Conservation (phyloP, 2,329 filamentous ascomycete species). For the Coniochaeta prunicola region DNA sequence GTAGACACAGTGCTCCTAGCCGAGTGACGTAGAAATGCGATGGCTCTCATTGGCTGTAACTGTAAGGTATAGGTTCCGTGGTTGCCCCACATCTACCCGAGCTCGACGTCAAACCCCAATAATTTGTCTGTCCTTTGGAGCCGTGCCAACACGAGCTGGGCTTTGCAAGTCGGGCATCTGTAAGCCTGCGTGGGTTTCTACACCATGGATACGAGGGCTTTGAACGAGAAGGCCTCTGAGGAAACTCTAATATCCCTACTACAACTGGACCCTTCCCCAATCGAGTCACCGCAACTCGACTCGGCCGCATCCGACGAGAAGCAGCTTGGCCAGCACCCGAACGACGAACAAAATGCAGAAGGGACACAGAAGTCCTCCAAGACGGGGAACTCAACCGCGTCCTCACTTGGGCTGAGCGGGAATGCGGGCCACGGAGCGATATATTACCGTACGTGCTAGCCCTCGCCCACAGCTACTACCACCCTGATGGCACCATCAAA, state of each 20-base stretch:
- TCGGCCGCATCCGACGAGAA: slow-evolving; percentile 29
- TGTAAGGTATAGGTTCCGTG: too few relatives aligned
- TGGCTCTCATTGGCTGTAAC: not conserved
- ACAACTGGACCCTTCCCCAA: slow-evolving; percentile 76
- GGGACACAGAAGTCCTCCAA: slow-evolving; percentile 31
- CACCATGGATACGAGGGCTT: not conserved
- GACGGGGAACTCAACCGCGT: slow-evolving; percentile 18
- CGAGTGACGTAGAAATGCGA: not conserved
- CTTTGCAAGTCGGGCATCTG: not conserved
- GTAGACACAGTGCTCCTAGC: too few relatives aligned
- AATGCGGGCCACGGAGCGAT: slow-evolving; percentile 55
- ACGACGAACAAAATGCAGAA: slow-evolving; percentile 25
- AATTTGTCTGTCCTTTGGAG: not conserved
- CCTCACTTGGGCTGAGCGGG: slow-evolving; percentile 51
- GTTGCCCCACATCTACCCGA: not conserved
- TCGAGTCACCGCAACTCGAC: slow-evolving; percentile 46
- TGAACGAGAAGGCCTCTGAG: not conserved
- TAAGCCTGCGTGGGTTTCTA: not conserved
- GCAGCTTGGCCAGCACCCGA: slow-evolving; percentile 31
- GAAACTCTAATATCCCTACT: slow-evolving; percentile 45
- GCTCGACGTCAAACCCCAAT: not conserved
- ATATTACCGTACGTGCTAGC: slow-evolving; percentile 59
- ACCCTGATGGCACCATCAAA: slow-evolving; percentile 6
- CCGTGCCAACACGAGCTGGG: not conserved
- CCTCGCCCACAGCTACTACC: not conserved